Evolutionary conservation across 768 basidiomycete species (phyloP).

Genomic region (Butyriboletus loyo): DNA sequence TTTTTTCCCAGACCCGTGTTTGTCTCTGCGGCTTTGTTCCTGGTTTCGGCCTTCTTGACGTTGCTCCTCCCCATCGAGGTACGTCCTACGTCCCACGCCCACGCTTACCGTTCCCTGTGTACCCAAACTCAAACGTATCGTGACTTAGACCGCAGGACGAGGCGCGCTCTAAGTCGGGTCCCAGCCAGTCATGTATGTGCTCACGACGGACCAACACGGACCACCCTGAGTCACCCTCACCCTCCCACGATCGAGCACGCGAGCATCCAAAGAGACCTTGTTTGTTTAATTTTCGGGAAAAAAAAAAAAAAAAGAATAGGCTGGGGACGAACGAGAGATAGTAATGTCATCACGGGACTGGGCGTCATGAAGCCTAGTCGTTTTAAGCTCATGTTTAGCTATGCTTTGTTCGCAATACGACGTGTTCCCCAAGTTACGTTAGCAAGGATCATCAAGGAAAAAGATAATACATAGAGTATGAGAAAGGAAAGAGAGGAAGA

Average conservation of each 20-base stretch:
- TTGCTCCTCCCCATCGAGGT: conserved; percentile 50
- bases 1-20: conserved; percentile 39
- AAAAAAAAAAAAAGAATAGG: background rate
- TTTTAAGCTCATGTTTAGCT: background rate
- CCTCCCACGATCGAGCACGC: no score
- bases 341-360: background rate
- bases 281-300: no score
- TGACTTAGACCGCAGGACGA: conserved; percentile 26
- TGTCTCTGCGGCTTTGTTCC: conserved; percentile 45
- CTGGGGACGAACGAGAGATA: background rate
- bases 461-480: background rate
- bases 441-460: background rate
- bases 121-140: background rate
- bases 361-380: background rate
- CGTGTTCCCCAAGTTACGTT: conserved; percentile 4
- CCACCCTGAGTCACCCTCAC: no score
- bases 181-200: no score
- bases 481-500: background rate
- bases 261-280: no score
- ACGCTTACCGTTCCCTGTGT: background rate
- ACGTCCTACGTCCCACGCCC: background rate
- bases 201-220: no score
- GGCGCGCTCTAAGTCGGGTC: background rate
- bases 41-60: conserved; percentile 40
- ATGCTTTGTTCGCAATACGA: conserved; percentile 1